Evolutionary conservation across 495 filamentous ascomycete species (phyloP).

Genomic region (Podospora pseudopauciseta): DNA sequence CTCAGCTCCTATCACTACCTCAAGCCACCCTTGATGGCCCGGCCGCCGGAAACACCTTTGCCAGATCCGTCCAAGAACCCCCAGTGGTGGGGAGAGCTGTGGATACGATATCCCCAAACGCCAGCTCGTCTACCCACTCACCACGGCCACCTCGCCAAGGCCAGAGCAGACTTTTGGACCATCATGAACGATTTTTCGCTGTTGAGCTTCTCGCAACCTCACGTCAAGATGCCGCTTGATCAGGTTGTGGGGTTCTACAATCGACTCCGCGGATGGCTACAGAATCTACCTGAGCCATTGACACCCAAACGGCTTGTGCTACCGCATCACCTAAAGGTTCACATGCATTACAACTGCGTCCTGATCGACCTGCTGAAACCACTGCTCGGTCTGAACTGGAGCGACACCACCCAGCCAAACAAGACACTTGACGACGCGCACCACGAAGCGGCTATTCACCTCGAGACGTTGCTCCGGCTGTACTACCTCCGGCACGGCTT

Average conservation of each 20-base stretch:
- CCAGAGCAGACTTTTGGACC: conserved; percentile 35
- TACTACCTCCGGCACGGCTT: conserved; percentile 44
- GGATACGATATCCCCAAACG: conserved; percentile 35
- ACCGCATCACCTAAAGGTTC: conserved; percentile 38
- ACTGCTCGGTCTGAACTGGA: conserved; percentile 21
- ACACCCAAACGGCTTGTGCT: conserved; percentile 34
- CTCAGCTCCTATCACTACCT: conserved; percentile 31
- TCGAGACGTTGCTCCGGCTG: conserved; percentile 37
- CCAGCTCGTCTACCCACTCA: conserved; percentile 23
- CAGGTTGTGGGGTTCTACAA: conserved; percentile 32
- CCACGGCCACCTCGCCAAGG: conserved; percentile 30
- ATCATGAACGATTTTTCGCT: conserved; percentile 32
- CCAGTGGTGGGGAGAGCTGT: conserved; percentile 39
- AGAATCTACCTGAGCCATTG: conserved; percentile 33
- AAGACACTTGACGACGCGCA: conserved; percentile 23
- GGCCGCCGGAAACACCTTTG: conserved; percentile 29
- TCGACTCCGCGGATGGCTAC: conserved; percentile 25
- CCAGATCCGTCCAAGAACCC: conserved; percentile 32
- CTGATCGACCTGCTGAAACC: conserved; percentile 27
- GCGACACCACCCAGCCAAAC: conserved; percentile 4
- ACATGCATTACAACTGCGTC: conserved; percentile 30
- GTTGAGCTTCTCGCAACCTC: conserved; percentile 18
- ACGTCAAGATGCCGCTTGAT: conserved; percentile 15
- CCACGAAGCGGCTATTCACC: conserved; percentile 26
- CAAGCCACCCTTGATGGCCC: conserved; percentile 22